Percentiles rank a stretch among this genome's conserved stretches.
Evolutionary conservation across 2,329 filamentous ascomycete species (phyloP).

Genomic region (Exserohilum rostratum): DNA sequence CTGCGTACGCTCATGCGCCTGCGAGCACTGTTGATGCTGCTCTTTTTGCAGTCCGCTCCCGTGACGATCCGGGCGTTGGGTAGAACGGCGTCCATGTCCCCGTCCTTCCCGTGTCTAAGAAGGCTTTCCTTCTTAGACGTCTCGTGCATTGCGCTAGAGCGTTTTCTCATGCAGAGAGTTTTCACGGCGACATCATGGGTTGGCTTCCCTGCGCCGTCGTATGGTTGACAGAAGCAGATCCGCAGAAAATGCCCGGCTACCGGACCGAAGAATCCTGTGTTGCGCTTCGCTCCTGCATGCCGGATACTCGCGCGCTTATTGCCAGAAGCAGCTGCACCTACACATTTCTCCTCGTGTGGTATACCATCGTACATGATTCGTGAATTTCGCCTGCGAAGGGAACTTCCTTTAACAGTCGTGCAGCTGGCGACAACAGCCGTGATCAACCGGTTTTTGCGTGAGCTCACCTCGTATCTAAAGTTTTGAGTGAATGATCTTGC

Average conservation of each 20-base stretch:
- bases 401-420: slow-evolving; percentile 17
- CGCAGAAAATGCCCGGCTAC: slow-evolving; percentile 33
- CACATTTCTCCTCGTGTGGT: not conserved
- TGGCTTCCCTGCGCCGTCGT: slow-evolving; percentile 29
- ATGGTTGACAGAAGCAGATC: slow-evolving; percentile 47
- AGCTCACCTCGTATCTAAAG: slow-evolving; percentile 18
- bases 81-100: slow-evolving; percentile 11
- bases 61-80: slow-evolving; percentile 21
- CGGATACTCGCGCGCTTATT: not conserved
- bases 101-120: not conserved
- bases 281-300: not conserved
- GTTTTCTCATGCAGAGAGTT: slow-evolving; percentile 6
- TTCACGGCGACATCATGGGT: slow-evolving; percentile 4
- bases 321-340: not conserved
- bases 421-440: slow-evolving; percentile 18
- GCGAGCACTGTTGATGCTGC: not conserved
- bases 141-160: not conserved
- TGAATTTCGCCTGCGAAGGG: slow-evolving; percentile 17
- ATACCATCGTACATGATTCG: slow-evolving; percentile 4
- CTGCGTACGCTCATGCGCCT: not conserved
- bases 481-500: slow-evolving; percentile 9
- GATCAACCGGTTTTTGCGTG: slow-evolving; percentile 21
- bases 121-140: slow-evolving; percentile 6
- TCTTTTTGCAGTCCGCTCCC: slow-evolving; percentile 1
- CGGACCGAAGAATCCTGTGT: slow-evolving; percentile 10